Percentiles rank a stretch among this genome's conserved stretches.
These are phyloP conservation scores for Arctostaphylos glauca DNA, from an alignment of 148 eudicot genomes.

Conservation along the genomic window DNA sequence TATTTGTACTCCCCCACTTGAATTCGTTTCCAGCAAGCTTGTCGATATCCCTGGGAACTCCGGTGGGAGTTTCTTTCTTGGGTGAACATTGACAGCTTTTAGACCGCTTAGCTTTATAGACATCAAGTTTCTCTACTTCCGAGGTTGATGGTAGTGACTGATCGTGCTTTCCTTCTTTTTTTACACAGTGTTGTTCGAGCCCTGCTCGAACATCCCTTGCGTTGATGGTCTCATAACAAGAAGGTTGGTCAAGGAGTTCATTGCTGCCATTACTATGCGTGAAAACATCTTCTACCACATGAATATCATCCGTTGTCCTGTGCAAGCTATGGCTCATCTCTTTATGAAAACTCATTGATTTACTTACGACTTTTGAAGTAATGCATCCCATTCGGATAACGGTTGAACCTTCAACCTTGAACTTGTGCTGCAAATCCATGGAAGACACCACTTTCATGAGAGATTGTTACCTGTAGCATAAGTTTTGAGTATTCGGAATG, in stretches of 20 bases:
- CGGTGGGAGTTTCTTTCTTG: neutral
- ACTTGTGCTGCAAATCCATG: constrained; percentile 1
- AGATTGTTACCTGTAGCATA: too few species aligned
- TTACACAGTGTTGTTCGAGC: constrained; percentile 9
- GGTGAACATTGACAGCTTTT: constrained; percentile 14
- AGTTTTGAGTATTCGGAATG: neutral
- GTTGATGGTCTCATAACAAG: constrained; percentile 1
- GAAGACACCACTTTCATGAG: too few species aligned
- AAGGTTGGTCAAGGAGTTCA: constrained; percentile 12
- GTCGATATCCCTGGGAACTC: neutral
- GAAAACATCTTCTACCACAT: constrained; percentile 18
- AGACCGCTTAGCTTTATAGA: constrained; percentile 10
- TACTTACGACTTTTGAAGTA: constrained; percentile 24
- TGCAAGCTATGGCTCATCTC: constrained; percentile 19
- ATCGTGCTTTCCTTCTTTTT: neutral
- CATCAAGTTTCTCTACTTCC: neutral
- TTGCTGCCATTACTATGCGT: constrained; percentile 9
- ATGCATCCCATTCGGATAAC: constrained; percentile 33
- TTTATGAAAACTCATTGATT: constrained; percentile 24
- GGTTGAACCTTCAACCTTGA: constrained; percentile 7
- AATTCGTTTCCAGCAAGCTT: constrained; percentile 5
- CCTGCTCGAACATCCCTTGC: constrained; percentile 15
- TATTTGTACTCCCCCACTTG: neutral
- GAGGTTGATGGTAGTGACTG: neutral
- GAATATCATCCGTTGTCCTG: constrained; percentile 9